Evolutionary conservation across 2,329 filamentous ascomycete species (phyloP).

Genomic region (Septoria linicola): DNA sequence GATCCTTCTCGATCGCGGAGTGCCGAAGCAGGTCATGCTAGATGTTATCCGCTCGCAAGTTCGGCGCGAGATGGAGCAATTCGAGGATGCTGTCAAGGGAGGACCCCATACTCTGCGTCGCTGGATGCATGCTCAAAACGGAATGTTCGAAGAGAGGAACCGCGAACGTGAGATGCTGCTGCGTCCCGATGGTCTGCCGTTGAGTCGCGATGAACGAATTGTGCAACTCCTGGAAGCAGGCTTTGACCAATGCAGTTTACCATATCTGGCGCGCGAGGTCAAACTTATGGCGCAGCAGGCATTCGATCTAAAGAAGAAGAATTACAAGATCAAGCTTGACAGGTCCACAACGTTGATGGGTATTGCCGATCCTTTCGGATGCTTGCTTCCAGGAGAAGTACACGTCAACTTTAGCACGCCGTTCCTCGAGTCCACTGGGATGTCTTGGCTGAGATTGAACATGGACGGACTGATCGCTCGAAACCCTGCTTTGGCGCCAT

Average conservation of each 20-base stretch:
- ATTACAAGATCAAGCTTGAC: conserved; percentile 51
- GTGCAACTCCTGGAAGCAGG: conserved; percentile 54
- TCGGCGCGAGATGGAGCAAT: conserved; percentile 51
- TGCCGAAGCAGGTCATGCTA: conserved; percentile 48
- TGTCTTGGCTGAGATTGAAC: conserved; percentile 53
- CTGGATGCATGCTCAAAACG: conserved; percentile 50
- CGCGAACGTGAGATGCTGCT: conserved; percentile 45
- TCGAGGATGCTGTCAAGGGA: conserved; percentile 42
- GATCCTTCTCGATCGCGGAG: conserved; percentile 62
- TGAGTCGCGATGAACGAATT: conserved; percentile 52
- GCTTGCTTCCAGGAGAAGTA: conserved; percentile 64
- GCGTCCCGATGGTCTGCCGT: conserved; percentile 48
- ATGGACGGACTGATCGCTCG: conserved; percentile 66
- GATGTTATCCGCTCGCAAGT: conserved; percentile 54
- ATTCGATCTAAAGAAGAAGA: conserved; percentile 26
- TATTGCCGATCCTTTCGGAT: conserved; percentile 62
- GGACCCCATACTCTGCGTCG: neutral
- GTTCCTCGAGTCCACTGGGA: conserved; percentile 53
- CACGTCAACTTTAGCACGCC: conserved; percentile 64
- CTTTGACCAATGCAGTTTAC: conserved; percentile 23
- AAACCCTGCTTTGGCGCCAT: conserved; percentile 66
- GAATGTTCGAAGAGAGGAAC: conserved; percentile 38
- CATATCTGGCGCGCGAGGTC: conserved; percentile 25
- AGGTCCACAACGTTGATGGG: conserved; percentile 65
- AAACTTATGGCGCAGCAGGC: neutral